A percentile compares a stretch with the other conserved stretches of the same genome.
These are phyloP conservation scores for Leccinellum luteum DNA, from an alignment of 768 basidiomycete genomes.

Conservation along the genomic window DNA sequence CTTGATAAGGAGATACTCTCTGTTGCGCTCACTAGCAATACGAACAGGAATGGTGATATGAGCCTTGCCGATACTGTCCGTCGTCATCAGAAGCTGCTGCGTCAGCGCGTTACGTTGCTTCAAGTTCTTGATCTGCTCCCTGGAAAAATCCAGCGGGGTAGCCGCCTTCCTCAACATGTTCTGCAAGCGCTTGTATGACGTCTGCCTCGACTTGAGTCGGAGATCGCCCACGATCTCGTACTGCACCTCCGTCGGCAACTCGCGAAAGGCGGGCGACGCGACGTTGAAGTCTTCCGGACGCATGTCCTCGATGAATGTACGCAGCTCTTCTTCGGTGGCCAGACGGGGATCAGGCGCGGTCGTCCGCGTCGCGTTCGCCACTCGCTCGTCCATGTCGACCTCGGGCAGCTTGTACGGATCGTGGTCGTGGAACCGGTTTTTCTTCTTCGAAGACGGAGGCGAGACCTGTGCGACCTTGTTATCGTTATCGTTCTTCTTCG, in stretches of 20 bases:
- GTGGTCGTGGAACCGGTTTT: slow-evolving; percentile 65
- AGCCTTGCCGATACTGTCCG: slow-evolving; percentile 89
- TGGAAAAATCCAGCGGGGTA: slow-evolving; percentile 94
- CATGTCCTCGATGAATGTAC: slow-evolving; percentile 93
- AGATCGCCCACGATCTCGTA: slow-evolving; percentile 98
- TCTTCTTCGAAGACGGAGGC: slow-evolving; percentile 54
- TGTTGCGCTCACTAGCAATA: slow-evolving; percentile 93
- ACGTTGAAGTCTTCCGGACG: slow-evolving; percentile 94
- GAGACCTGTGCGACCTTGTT: slow-evolving; percentile 26
- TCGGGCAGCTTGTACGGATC: slow-evolving; percentile 95
- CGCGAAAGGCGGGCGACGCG: slow-evolving; percentile 82
- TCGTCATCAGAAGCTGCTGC: slow-evolving; percentile 88
- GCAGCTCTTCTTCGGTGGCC: slow-evolving; percentile 94
- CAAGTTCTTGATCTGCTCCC: slow-evolving; percentile 90
- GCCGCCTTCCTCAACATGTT: slow-evolving; percentile 79
- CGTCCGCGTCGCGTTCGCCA: slow-evolving; percentile 60
- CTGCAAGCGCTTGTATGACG: slow-evolving; percentile 86
- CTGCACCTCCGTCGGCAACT: slow-evolving; percentile 93
- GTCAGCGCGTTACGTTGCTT: slow-evolving; percentile 88
- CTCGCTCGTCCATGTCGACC: slow-evolving; percentile 61
- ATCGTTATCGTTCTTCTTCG: slow-evolving; percentile 19
- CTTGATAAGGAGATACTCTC: slow-evolving; percentile 92
- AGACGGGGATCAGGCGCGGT: slow-evolving; percentile 82
- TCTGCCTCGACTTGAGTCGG: slow-evolving; percentile 90
- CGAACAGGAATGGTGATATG: slow-evolving; percentile 88